Evolutionary conservation across 1,284 basidiomycete species (phyloP), one percentile per base, ranked within the genome.

Genomic region (Lignosus rhinocerotis): DNA sequence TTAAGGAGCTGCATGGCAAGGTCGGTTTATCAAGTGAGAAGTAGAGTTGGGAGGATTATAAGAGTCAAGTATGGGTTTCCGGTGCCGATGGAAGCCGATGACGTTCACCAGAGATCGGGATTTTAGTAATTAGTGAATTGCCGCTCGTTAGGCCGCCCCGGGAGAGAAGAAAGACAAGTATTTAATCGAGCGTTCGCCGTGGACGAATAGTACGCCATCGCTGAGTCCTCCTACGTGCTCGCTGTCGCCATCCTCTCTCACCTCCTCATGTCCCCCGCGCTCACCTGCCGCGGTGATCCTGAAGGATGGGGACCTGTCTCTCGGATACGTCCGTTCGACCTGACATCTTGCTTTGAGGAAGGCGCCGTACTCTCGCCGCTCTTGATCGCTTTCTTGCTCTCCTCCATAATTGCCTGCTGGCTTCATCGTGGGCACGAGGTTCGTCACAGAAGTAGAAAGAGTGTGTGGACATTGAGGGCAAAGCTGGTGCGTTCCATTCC

Each of bases 321-420:
- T 8, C 71, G 66, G 7, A 63, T 75, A 0, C 82, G 92, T 56
- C 77, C 83, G 30, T 92, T 94, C 68, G 94, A 97, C 73, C 70
- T 91, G 12, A 91, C 93, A 0, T 82, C 85, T 7, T 98, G 95
- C 73, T 93, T 92, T 66, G 90, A 96, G 69, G 87, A 91, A 63
- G 86, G 83, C 33, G 69, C 87, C n/a, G 46, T 93, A 0, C 70
- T 90, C 2, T 77, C 87, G 0, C 67, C 78, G 0, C 70, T 88
- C 1, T 74, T 88, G 34, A 71, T 78, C 2, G 38, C 80, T 17
- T 72, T 91, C 57, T 59, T 86, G 48, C 25, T 86, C 51, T 65
- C 76, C 9, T 76, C 76, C 6, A 60, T 78, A 21, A 59, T 74
- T 21, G 79, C 78, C 57, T 70, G 76, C 59, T 68, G 73, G 54